A percentile compares a stretch with the other conserved stretches of the same genome.
Evolutionary conservation across 768 basidiomycete genomes (phyloP).

Genomic region (Nidularia sp.): DNA sequence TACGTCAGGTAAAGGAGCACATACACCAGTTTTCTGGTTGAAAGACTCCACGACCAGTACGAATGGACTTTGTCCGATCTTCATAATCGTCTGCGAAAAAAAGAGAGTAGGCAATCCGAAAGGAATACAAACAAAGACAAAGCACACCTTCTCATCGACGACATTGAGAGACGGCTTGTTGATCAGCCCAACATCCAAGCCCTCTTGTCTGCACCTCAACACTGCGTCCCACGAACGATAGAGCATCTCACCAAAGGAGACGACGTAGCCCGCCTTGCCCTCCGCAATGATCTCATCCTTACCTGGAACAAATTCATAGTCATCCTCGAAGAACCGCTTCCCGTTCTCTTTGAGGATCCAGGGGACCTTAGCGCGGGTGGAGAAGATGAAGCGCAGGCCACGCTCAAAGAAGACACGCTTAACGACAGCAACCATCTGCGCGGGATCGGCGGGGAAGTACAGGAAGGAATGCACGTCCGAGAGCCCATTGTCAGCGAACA

Average conservation of each 20-base stretch:
- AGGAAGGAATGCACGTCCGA: constrained; percentile 74
- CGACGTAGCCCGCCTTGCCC: constrained; percentile 77
- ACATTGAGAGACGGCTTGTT: constrained; percentile 84
- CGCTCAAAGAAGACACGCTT: constrained; percentile 78
- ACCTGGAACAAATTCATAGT: constrained; percentile 78
- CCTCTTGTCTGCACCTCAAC: constrained; percentile 62
- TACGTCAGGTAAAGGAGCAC: constrained; percentile 6
- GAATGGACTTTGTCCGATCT: constrained; percentile 71
- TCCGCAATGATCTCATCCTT: constrained; percentile 81
- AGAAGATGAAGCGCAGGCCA: constrained; percentile 84
- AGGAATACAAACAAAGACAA: neutral
- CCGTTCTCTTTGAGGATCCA: constrained; percentile 80
- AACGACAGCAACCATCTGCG: constrained; percentile 78
- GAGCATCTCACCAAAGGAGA: constrained; percentile 84
- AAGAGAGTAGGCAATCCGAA: neutral
- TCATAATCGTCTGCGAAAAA: constrained; percentile 47
- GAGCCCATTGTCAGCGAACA: constrained; percentile 88
- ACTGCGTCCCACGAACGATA: constrained; percentile 85
- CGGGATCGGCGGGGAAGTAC: constrained; percentile 85
- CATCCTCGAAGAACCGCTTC: constrained; percentile 57
- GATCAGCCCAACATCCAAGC: constrained; percentile 78
- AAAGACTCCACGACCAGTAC: constrained; percentile 84
- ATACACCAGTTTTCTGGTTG: constrained; percentile 84
- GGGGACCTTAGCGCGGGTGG: constrained; percentile 86
- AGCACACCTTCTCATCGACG: constrained; percentile 70